Base-by-base conservation (phyloP, 2,329 filamentous ascomycete genomes). In the Fusarium sp. region DNA sequence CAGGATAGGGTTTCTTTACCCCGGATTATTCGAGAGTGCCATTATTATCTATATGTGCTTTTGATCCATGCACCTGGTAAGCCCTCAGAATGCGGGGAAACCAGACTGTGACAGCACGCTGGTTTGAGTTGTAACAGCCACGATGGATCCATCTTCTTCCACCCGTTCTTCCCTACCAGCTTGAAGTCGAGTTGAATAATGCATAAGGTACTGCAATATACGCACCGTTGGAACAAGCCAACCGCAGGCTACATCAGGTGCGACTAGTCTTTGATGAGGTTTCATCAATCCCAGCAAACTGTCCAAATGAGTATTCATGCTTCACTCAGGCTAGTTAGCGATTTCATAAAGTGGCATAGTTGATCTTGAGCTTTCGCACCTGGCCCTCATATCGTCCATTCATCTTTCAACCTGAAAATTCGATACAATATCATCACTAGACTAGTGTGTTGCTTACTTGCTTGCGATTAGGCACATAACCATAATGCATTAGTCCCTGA, bases 11-110 rank as follows among this genome's bases (percentile, higher is more conserved):
- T 26, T 44, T 51, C 13, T 28, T 28, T 69, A 74, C 70, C 72
- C 69, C 72, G 47, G 72, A 72, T 69, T 71, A 33, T 69, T 65
- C 47, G 30, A 46, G 40, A 51, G 49, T 53, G 60, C 34, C 34
- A 46, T 63, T 54, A 18, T 34, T 33, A 40, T 23, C 61, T 57
- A 13, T 44, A 42, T 26, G n/a, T 13, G 54, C 50, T 42, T 34
- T 15, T 40, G 20, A 50, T 36, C 36, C 38, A 37, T 38, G 15
- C 23, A 28, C 31, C 20, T 50, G 33, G 33, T 40, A 45, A 47
- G n/a, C 52, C 41, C 23, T 18, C 8, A 42, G 28, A 52, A 45
- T 52, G 52, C 50, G 65, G 65, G 37, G 60, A 62, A 62, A 71
- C 46, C 42, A 46, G 36, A 20, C 54, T 56, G 59, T 57, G 38